Evolutionary conservation across 164 flowering plant species (phyloP).

Genomic region (Dillenia suffruticosa): DNA sequence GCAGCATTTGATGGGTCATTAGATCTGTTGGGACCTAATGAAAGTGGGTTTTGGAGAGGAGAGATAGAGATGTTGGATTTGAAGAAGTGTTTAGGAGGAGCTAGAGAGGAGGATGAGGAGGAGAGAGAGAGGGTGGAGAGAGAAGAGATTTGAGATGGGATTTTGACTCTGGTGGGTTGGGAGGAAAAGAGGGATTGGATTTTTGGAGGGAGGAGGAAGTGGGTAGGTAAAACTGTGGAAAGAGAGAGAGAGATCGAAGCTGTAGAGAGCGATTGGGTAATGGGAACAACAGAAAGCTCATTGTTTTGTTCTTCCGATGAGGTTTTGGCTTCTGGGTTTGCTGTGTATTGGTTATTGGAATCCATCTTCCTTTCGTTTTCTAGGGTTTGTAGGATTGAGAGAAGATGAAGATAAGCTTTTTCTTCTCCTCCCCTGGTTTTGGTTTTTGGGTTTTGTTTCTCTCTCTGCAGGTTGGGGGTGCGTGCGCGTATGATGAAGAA

Average conservation of each 20-base stretch:
- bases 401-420: conserved; percentile 5
- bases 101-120: conserved; percentile 20
- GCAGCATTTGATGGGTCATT: conserved; percentile 66
- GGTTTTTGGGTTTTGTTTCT: too few species aligned
- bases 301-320: conserved; percentile 22
- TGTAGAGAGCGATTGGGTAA: conserved; percentile 18
- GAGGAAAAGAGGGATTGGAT: conserved; percentile 23
- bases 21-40: conserved; percentile 53
- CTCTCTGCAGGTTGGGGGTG: too few species aligned
- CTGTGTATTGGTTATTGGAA: conserved; percentile 22
- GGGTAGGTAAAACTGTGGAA: conserved; percentile 39
- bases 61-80: conserved; percentile 51
- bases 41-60: conserved; percentile 63
- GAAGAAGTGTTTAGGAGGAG: conserved; percentile 36
- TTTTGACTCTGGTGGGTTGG: conserved; percentile 39
- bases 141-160: conserved; percentile 63
- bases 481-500: too few species aligned
- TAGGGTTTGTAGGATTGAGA: neutral
- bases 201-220: conserved; percentile 38
- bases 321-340: conserved; percentile 29
- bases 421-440: neutral
- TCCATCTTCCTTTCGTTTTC: conserved; percentile 25
- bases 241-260: conserved; percentile 67
- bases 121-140: conserved; percentile 44
- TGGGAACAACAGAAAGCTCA: conserved; percentile 18